Conservation (phyloP, 2,329 filamentous ascomycete genomes). For the Penicillium aurantiogriseum region DNA sequence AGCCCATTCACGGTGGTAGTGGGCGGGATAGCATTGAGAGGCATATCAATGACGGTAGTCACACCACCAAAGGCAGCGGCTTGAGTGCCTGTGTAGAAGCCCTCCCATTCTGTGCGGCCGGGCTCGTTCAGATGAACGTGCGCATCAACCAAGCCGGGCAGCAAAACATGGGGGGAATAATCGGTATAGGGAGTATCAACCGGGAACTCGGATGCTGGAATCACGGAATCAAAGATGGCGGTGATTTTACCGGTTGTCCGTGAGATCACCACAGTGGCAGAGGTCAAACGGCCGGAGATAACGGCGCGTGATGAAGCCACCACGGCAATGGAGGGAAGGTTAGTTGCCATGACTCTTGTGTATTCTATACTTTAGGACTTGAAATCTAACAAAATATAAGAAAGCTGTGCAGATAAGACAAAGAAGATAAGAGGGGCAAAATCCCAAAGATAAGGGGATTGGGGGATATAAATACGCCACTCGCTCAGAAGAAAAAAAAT, state of each 20-base stretch:
- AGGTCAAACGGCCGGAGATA: slow-evolving; percentile 71
- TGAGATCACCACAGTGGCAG: slow-evolving; percentile 81
- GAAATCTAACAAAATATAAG: not conserved
- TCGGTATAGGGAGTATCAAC: slow-evolving; percentile 71
- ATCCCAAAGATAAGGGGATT: not conserved
- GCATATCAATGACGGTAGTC: slow-evolving; percentile 97
- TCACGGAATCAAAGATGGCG: slow-evolving; percentile 68
- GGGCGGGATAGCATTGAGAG: slow-evolving; percentile 91
- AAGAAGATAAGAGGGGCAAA: not conserved
- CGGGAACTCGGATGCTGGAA: slow-evolving; percentile 75
- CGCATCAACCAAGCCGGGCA: slow-evolving; percentile 91
- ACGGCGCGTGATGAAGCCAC: slow-evolving; percentile 82
- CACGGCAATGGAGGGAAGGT: slow-evolving; percentile 61
- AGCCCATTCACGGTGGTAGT: slow-evolving; percentile 85
- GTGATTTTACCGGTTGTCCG: slow-evolving; percentile 79
- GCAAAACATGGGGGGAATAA: slow-evolving; percentile 77
- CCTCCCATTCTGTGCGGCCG: slow-evolving; percentile 96
- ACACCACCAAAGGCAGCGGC: slow-evolving; percentile 94
- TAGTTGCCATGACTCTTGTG: slow-evolving; percentile 19
- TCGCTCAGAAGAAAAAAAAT: not conserved
- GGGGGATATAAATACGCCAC: slow-evolving; percentile 3
- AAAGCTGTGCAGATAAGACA: not conserved
- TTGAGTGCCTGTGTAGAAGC: slow-evolving; percentile 90
- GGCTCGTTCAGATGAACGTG: slow-evolving; percentile 98
- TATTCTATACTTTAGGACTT: not conserved